Conservation (phyloP, 2,329 filamentous ascomycete genomes). For the Canariomyces notabilis region DNA sequence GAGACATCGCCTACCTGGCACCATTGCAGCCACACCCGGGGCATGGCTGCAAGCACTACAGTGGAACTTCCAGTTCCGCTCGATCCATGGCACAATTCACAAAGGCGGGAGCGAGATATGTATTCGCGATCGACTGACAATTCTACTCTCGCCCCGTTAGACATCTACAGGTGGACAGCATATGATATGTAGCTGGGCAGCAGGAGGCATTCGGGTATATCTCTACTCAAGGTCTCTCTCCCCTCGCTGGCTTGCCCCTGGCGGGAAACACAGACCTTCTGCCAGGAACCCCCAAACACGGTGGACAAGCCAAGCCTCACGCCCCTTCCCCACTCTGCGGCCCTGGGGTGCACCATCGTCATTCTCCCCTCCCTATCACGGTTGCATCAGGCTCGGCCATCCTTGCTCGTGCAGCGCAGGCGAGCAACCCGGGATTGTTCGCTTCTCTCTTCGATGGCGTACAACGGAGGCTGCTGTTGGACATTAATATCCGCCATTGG, state of each 20-base stretch:
- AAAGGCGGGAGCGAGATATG: not conserved
- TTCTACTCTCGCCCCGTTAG: too few species aligned
- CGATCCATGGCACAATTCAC: not conserved
- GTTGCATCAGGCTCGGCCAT: slow-evolving; percentile 27
- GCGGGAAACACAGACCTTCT: slow-evolving; percentile 8
- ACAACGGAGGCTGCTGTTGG: too few species aligned
- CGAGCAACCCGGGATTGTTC: slow-evolving; percentile 7
- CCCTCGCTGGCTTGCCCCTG: not conserved
- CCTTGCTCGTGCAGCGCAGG: slow-evolving; percentile 25
- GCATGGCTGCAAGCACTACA: slow-evolving; percentile 9
- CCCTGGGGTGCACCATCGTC: slow-evolving; percentile 19
- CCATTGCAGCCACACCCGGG: slow-evolving; percentile 5
- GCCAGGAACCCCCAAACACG: slow-evolving; percentile 8
- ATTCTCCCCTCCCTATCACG: slow-evolving; percentile 26
- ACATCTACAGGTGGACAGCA: too few species aligned
- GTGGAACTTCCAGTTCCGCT: not conserved
- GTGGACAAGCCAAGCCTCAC: slow-evolving; percentile 15
- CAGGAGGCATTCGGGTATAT: too few species aligned
- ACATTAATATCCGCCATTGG: slow-evolving; percentile 26
- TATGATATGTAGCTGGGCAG: too few species aligned
- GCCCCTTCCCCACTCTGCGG: slow-evolving; percentile 22
- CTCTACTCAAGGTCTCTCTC: too few species aligned
- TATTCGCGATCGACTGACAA: not conserved
- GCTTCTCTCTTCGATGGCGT: slow-evolving; percentile 8
- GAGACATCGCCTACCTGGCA: slow-evolving; percentile 5